Evolutionary conservation across 2,329 filamentous ascomycete genomes (phyloP), one percentile per base, ranked within the genome.

Genomic region (Stagonosporopsis chrysanthemi): DNA sequence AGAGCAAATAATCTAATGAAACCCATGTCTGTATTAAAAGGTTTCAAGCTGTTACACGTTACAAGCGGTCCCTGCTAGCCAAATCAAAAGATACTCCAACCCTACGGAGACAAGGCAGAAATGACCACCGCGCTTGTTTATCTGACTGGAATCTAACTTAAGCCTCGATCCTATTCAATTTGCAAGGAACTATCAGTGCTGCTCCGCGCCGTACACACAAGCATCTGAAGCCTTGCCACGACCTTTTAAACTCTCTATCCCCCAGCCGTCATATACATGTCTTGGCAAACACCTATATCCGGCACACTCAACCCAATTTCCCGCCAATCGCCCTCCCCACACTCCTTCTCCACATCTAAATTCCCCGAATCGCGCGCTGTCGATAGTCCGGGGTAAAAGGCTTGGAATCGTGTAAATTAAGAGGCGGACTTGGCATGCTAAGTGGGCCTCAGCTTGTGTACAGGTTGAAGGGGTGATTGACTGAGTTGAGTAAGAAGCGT

Each of bases 201-300:
- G 3, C 14, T 24, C 12, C 2, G 38, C 5, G 38, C n/a, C 12
- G 15, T 31, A 15, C 42, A 40, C 19, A 22, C 51, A 54, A 54
- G 51, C 51, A 47, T 23, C 24, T 24, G 39, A 54, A 48, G 51
- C 51, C 19, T 48, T 19, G 44, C 43, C 51, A 48, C 35, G 38
- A 14, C 33, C 11, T 40, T 28, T 41, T 41, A 12, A 6, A 29
- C n/a, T 7, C 23, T 39, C 43, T 51, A 38, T 36, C 35, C 36
- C 11, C 23, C 43, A 17, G 23, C 33, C 17, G n/a, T 53, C 51
- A 53, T 42, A 17, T 53, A 47, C 29, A 36, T 14, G 15, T n/a
- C 50, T 53, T 53, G 50, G 50, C 43, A 24, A 24, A 24, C 19
- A 8, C 8, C 12, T 26, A 33, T 33, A 6, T 33, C 17, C 49